Percentiles rank a stretch among this genome's conserved stretches.
phyloP scores from a whole-genome alignment of 2,329 filamentous ascomycete genomes.

The Colletotrichum higginsianum region DNA sequence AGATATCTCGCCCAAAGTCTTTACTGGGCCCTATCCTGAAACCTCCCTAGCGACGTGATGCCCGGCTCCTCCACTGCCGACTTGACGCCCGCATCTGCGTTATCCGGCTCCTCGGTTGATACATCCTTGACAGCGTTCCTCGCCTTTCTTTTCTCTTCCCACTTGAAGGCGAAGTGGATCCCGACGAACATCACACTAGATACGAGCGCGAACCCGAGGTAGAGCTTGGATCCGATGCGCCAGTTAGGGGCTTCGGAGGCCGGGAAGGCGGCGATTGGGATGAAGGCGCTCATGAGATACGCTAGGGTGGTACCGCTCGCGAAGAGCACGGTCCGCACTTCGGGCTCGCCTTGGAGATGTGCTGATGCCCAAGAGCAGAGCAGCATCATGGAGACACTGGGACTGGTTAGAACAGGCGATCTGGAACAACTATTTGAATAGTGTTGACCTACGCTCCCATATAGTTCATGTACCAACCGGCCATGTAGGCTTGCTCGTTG shows the following conservation, averaged over 20 bases:
- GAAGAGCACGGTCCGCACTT: slow-evolving; percentile 36
- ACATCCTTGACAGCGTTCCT: slow-evolving; percentile 25
- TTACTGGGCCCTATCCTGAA: slow-evolving; percentile 2
- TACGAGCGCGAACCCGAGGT: slow-evolving; percentile 24
- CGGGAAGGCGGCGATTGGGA: slow-evolving; percentile 31
- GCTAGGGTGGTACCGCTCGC: slow-evolving; percentile 28
- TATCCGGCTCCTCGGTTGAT: slow-evolving; percentile 11
- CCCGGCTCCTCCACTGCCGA: background rate
- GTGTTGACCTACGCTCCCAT: slow-evolving; percentile 26
- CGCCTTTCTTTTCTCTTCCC: slow-evolving; percentile 28
- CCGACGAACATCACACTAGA: slow-evolving; percentile 24
- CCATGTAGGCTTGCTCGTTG: slow-evolving; percentile 32
- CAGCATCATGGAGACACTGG: slow-evolving; percentile 28
- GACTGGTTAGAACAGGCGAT: background rate
- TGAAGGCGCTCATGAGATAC: slow-evolving; percentile 35
- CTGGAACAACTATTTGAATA: fast-evolving
- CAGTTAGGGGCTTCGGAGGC: slow-evolving; percentile 22
- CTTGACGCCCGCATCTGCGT: slow-evolving; percentile 21
- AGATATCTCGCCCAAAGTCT: background rate
- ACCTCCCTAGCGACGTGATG: background rate
- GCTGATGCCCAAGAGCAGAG: slow-evolving; percentile 32
- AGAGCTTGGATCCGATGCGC: slow-evolving; percentile 28
- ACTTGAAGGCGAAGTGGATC: slow-evolving; percentile 31
- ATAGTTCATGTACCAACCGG: slow-evolving; percentile 39
- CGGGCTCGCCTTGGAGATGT: slow-evolving; percentile 24